Evolutionary conservation across 2,329 filamentous ascomycete genomes (phyloP).

Genomic region (Pyrenophora tritici-repentis): DNA sequence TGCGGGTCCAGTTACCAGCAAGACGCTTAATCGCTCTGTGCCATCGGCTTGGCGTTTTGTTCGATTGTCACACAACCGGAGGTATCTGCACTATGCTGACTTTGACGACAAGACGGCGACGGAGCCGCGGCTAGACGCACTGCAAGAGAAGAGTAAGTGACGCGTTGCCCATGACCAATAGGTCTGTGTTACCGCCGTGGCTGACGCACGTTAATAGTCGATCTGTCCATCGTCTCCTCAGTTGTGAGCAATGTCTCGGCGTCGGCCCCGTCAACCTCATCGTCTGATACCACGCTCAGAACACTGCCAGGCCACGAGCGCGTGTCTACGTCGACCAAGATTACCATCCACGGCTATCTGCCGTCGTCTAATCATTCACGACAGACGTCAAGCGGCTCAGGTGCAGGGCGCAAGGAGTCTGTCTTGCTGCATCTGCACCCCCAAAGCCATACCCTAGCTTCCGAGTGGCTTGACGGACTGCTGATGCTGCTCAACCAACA

Average conservation of each 20-base stretch:
- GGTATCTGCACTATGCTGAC: conserved; percentile 87
- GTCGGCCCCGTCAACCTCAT: conserved; percentile 56
- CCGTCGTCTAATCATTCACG: conserved; percentile 40
- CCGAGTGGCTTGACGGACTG: conserved; percentile 94
- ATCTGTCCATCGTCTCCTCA: conserved; percentile 84
- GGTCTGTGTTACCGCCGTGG: conserved; percentile 26
- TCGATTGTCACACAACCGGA: conserved; percentile 85
- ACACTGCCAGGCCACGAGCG: conserved; percentile 35
- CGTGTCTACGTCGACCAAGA: conserved; percentile 70
- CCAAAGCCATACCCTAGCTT: conserved; percentile 78
- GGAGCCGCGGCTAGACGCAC: conserved; percentile 72
- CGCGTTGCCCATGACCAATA: conserved; percentile 9
- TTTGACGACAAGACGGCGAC: conserved; percentile 69
- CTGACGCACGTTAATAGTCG: conserved; percentile 59
- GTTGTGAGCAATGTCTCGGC: conserved; percentile 92
- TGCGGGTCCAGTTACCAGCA: conserved; percentile 51
- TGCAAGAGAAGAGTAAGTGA: conserved; percentile 71
- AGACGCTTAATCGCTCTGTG: conserved; percentile 48
- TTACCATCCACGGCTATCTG: conserved; percentile 82
- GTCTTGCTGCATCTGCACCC: conserved; percentile 84
- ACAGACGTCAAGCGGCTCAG: conserved; percentile 38
- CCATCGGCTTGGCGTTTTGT: conserved; percentile 78
- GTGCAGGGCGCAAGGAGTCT: conserved; percentile 62
- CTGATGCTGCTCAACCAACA: conserved; percentile 94
- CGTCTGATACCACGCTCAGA: conserved; percentile 56